Percentiles rank a stretch among this genome's conserved stretches.
Evolutionary conservation across 1,139 yeast genomes (phyloP).

Genomic region (Meyerozyma carpophila): DNA sequence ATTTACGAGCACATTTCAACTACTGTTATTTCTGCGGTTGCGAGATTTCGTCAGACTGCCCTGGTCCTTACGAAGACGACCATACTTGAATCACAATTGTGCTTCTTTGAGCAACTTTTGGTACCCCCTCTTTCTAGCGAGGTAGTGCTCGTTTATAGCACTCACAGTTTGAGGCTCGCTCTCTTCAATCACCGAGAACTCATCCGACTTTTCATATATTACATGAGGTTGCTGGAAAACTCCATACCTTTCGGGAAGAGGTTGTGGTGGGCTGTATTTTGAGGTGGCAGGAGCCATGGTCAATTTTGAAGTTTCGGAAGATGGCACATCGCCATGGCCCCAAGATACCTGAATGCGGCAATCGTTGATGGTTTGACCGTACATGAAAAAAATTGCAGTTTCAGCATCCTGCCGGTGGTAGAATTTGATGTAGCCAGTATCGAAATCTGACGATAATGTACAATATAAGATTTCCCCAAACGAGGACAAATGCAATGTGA

Average conservation of each 20-base stretch:
- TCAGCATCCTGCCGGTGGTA: constrained; percentile 32
- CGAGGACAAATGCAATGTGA: constrained; percentile 21
- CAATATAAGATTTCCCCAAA: constrained; percentile 33
- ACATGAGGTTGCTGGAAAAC: constrained; percentile 13
- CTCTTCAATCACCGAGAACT: constrained; percentile 12
- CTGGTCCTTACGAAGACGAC: constrained; percentile 14
- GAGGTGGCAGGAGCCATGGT: background rate
- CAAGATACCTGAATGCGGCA: constrained; percentile 28
- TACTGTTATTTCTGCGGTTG: constrained; percentile 50
- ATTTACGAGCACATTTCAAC: constrained; percentile 28
- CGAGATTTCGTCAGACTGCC: constrained; percentile 28
- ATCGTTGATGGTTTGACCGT: constrained; percentile 27
- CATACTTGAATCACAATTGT: constrained; percentile 5
- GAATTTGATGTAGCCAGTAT: constrained; percentile 23
- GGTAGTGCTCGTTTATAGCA: constrained; percentile 14
- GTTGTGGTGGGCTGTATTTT: background rate
- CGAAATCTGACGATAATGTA: constrained; percentile 16
- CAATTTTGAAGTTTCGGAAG: constrained; percentile 4
- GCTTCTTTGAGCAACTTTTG: constrained; percentile 9
- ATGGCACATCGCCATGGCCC: constrained; percentile 18
- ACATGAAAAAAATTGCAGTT: constrained; percentile 26
- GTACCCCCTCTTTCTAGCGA: constrained; percentile 11
- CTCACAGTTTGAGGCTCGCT: constrained; percentile 15
- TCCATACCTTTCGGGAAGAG: constrained; percentile 7
- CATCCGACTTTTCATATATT: constrained; percentile 12